phyloP scores from a whole-genome alignment of 2,329 filamentous ascomycete genomes.

The Verticillium klebahnii region DNA sequence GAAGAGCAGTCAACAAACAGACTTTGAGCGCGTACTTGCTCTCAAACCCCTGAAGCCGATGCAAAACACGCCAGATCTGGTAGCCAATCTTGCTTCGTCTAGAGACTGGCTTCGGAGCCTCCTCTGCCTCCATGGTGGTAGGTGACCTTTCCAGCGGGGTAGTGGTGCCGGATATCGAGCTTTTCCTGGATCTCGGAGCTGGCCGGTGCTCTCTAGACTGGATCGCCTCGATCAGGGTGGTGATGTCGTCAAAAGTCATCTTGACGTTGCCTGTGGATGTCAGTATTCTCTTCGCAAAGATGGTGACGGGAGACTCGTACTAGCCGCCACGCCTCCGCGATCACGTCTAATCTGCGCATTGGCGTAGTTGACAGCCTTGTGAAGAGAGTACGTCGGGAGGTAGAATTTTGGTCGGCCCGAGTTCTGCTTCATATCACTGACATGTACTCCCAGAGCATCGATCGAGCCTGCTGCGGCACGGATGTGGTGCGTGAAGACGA shows the following conservation, averaged over 20 bases:
- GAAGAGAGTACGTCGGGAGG: conserved; percentile 48
- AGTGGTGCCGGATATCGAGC: conserved; percentile 11
- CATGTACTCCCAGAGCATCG: conserved; percentile 39
- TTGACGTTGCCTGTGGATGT: conserved; percentile 16
- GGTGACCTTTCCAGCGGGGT: conserved; percentile 29
- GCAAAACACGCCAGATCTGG: conserved; percentile 43
- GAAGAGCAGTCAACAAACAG: conserved; percentile 41
- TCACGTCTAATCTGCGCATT: conserved; percentile 56
- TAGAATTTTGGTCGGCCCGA: conserved; percentile 37
- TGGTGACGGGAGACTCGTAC: conserved; percentile 18
- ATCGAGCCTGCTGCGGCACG: conserved; percentile 46
- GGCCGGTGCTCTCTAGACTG: conserved; percentile 32
- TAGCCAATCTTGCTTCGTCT: conserved; percentile 37
- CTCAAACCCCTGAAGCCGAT: conserved; percentile 53
- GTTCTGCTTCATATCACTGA: conserved; percentile 40
- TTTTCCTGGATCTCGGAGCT: conserved; percentile 9
- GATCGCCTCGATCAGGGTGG: conserved; percentile 36
- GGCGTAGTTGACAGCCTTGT: conserved; percentile 47
- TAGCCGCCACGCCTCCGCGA: conserved; percentile 52
- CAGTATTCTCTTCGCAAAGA: not conserved
- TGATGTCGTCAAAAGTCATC: conserved; percentile 39
- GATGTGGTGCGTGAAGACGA: conserved; percentile 51
- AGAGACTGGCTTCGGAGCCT: conserved; percentile 16
- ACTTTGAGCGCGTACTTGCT: conserved; percentile 54
- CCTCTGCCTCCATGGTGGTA: conserved; percentile 32